Base-by-base conservation (phyloP, 495 filamentous ascomycete genomes). In the Penicillium goetzii region DNA sequence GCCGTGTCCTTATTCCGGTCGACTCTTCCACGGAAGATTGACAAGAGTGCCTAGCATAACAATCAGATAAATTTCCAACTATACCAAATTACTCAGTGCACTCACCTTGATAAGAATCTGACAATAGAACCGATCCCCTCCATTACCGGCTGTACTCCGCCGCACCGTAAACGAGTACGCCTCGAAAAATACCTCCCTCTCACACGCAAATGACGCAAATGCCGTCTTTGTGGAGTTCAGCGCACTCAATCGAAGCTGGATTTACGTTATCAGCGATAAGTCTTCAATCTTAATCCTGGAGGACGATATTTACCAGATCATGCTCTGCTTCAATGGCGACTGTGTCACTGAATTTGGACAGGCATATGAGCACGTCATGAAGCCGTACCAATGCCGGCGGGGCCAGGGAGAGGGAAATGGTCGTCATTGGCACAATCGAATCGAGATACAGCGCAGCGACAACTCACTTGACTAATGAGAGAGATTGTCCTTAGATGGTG, bases 151-250 rank as follows among this genome's bases (percentile, higher is more conserved):
- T 3, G 21, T 5, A 54, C 59, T 51, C 36, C 11, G 49, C 0
- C 47, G 53, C 2, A 69, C 26, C 12, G 61, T 66, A 45, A 81
- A 81, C 0, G 70, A 66, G 73, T 97, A 99, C 25, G 81, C 83
- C 26, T 90, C 85, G 71, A 97, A 99, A 77, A 97, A 99, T n/a
- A 79, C 77, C 59, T 80, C 82, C 28, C 83, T 83, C 53, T 89
- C 85, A 40, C 97, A 86, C 14, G 84, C 84, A 67, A 97, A 91
- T 17, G 91, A 91, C 0, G 90, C 87, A 77, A 97, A 97, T 43
- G 92, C 92, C 23, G 95, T 96, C 71, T 96, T 96, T 17, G 93
- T 92, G n/a, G 88, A 84, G 76, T 98, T 99, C 41, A 99, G 80
- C 3, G 91, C 88, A 36, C 91, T 93, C 54, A 99, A 72, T 21